phyloP scores from a whole-genome alignment of 73 alveolate species.

The Tetrahymena thermophila region DNA sequence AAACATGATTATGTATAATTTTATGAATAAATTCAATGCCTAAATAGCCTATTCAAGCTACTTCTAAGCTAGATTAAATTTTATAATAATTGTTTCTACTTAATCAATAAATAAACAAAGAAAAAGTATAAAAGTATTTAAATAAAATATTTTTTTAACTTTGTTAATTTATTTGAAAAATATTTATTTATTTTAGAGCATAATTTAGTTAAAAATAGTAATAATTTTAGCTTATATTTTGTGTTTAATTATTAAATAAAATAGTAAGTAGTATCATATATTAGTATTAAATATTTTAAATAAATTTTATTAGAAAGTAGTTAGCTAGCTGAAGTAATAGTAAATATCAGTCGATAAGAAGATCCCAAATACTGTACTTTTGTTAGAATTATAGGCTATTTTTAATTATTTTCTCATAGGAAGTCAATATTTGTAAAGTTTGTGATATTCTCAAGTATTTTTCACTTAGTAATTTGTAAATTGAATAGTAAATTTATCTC shows the following conservation, averaged over 20 bases:
- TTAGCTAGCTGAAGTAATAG: background rate
- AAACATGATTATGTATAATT: background rate
- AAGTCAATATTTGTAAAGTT: background rate
- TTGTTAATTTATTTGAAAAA: too few species aligned
- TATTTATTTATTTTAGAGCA: too few species aligned
- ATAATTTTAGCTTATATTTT: too few species aligned
- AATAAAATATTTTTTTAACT: too few species aligned
- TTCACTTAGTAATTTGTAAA: background rate
- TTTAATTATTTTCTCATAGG: background rate
- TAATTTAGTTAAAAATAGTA: too few species aligned
- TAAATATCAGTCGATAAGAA: background rate
- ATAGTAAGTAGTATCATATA: background rate
- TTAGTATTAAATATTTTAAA: too few species aligned
- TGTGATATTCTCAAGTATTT: background rate
- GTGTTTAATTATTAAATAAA: too few species aligned
- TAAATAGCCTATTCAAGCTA: background rate
- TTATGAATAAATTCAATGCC: too few species aligned
- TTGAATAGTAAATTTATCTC: background rate
- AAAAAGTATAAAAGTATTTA: too few species aligned
- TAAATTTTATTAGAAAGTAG: background rate
- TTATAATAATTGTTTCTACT: background rate
- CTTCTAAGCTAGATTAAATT: background rate
- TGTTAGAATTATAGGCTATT: background rate
- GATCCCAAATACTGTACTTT: background rate
- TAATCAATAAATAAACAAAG: too few species aligned